Conservation (phyloP, 768 basidiomycete species). For the Podaxis rugospora region DNA sequence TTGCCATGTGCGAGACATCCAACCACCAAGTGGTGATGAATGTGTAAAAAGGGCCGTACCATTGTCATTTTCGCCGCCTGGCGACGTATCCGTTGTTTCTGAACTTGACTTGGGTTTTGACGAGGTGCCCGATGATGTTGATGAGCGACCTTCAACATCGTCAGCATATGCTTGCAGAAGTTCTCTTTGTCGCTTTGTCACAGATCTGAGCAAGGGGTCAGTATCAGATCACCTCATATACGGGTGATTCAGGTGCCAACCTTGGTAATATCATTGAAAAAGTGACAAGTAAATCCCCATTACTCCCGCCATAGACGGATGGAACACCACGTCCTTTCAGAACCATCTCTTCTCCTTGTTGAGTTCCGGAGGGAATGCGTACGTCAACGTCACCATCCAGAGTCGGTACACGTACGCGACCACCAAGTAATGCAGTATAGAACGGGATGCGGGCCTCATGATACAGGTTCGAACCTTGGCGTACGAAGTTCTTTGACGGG, state of each 20-base stretch:
- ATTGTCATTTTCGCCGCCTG: slow-evolving; percentile 40
- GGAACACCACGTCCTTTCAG: slow-evolving; percentile 82
- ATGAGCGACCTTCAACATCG: slow-evolving; percentile 71
- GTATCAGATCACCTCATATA: slow-evolving; percentile 1
- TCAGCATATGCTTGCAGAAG: slow-evolving; percentile 88
- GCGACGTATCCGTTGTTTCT: slow-evolving; percentile 18
- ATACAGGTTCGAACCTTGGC: slow-evolving; percentile 90
- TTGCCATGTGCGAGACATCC: slow-evolving; percentile 69
- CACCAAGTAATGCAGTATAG: slow-evolving; percentile 90
- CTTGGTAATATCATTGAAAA: slow-evolving; percentile 89
- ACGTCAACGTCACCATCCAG: slow-evolving; percentile 95
- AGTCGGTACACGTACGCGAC: slow-evolving; percentile 88
- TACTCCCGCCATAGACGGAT: slow-evolving; percentile 51
- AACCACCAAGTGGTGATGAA: slow-evolving; percentile 54
- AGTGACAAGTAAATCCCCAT: slow-evolving; percentile 84
- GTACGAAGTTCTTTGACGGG: slow-evolving; percentile 77
- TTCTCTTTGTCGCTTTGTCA: slow-evolving; percentile 80
- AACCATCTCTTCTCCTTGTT: slow-evolving; percentile 97
- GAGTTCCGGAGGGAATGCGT: slow-evolving; percentile 86
- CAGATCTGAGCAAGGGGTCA: slow-evolving; percentile 46
- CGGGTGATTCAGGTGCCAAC: slow-evolving; percentile 39
- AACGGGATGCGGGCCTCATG: slow-evolving; percentile 88
- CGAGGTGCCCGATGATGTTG: slow-evolving; percentile 1
- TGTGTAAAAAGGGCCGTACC: slow-evolving; percentile 74
- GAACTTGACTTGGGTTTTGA: slow-evolving; percentile 8